Conservation (phyloP, 2,329 filamentous ascomycete genomes). For the Trichoderma pleuroti region DNA sequence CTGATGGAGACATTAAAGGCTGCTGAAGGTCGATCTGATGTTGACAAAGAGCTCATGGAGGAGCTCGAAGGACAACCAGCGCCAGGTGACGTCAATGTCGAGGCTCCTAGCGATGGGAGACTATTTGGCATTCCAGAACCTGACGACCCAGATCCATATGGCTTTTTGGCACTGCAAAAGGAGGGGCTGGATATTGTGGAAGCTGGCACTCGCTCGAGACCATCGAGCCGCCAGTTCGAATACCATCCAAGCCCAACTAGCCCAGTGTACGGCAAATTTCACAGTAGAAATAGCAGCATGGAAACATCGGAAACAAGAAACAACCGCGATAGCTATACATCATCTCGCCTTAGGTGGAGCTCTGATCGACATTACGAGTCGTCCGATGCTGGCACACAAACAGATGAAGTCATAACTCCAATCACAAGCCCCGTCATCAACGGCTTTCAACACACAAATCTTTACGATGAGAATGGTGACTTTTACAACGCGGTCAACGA, state of each 20-base stretch:
- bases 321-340: conserved; percentile 25
- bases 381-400: conserved; percentile 30
- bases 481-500: conserved; percentile 6
- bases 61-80: conserved; percentile 26
- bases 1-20: conserved; percentile 39
- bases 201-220: conserved; percentile 34
- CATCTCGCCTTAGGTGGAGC: conserved; percentile 19
- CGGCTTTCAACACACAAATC: not conserved
- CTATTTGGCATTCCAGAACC: conserved; percentile 38
- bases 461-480: not conserved
- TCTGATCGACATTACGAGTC: conserved; percentile 23
- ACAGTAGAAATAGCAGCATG: conserved; percentile 27
- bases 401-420: conserved; percentile 22
- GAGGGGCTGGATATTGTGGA: conserved; percentile 37
- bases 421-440: conserved; percentile 3
- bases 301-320: conserved; percentile 22
- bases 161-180: conserved; percentile 35
- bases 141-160: conserved; percentile 38
- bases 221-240: conserved; percentile 36
- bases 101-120: conserved; percentile 26
- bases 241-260: conserved; percentile 36
- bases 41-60: conserved; percentile 28
- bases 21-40: conserved; percentile 34
- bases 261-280: conserved; percentile 36
- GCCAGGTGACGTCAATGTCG: conserved; percentile 36